Conservation (phyloP, 805 yeast species). For the Nakazawaea anatomiae region DNA sequence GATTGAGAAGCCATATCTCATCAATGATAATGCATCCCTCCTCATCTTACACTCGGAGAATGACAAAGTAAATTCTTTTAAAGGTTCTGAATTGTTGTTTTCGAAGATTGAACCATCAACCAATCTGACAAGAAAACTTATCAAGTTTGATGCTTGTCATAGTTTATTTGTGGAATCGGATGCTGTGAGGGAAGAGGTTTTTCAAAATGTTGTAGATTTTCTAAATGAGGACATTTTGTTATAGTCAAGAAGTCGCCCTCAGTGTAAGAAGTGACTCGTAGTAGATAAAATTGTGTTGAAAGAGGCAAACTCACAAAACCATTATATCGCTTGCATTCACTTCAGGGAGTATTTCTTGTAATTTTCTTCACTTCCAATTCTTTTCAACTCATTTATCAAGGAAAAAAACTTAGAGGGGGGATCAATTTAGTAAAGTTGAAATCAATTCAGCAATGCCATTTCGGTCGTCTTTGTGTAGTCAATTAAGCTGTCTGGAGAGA, state of each 20-base stretch:
- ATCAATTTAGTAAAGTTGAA: too few relatives aligned
- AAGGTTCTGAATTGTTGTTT: constrained; percentile 40
- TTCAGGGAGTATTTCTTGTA: too few relatives aligned
- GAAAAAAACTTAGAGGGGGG: too few relatives aligned
- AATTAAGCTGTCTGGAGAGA: background rate
- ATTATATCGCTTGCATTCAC: too few relatives aligned
- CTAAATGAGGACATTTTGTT: constrained; percentile 18
- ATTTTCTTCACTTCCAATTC: too few relatives aligned
- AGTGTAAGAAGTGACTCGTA: too few relatives aligned
- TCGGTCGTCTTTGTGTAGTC: too few relatives aligned
- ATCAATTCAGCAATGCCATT: too few relatives aligned
- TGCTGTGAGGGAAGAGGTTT: constrained; percentile 29
- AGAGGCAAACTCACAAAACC: too few relatives aligned
- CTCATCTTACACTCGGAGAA: constrained; percentile 54
- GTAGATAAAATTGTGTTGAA: too few relatives aligned
- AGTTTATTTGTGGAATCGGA: constrained; percentile 41
- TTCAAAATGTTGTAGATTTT: constrained; percentile 33
- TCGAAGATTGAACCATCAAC: constrained; percentile 18
- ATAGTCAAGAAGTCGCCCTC: background rate
- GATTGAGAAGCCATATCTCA: constrained; percentile 28
- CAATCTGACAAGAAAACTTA: constrained; percentile 22
- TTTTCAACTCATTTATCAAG: too few relatives aligned
- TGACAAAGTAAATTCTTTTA: constrained; percentile 54
- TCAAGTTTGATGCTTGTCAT: constrained; percentile 33
- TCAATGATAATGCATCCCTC: constrained; percentile 37